A percentile compares a stretch with the other conserved stretches of the same genome.
These are phyloP conservation scores for Ceratopteris richardii DNA, from an alignment of 75 land plant genomes.

Conservation along the genomic window DNA sequence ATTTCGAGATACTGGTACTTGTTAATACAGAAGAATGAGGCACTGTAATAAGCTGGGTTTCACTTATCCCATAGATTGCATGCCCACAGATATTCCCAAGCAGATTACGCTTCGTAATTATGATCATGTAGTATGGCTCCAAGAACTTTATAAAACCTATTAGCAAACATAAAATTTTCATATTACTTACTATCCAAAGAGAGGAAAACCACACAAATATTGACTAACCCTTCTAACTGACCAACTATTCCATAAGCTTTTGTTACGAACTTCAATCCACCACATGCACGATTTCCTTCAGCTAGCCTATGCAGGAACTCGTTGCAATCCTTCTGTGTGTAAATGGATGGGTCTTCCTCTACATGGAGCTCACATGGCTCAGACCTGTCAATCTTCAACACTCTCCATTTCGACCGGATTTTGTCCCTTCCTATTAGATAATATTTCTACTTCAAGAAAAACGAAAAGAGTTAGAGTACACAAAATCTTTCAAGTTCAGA, in stretches of 20 bases:
- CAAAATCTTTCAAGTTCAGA: too few relatives aligned
- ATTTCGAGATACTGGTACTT: conserved; percentile 33
- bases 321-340: conserved; percentile 46
- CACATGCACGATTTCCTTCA: conserved; percentile 66
- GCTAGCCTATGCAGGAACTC: conserved; percentile 50
- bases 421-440: conserved; percentile 78
- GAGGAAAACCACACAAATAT: background rate
- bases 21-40: conserved; percentile 40
- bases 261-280: conserved; percentile 75
- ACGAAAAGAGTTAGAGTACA: too few relatives aligned
- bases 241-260: conserved; percentile 92
- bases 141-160: conserved; percentile 71
- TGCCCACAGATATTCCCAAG: conserved; percentile 78
- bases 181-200: background rate
- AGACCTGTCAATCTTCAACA: conserved; percentile 58
- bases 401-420: conserved; percentile 50
- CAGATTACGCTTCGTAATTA: conserved; percentile 56
- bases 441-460: conserved; percentile 39
- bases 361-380: conserved; percentile 58
- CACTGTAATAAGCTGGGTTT: conserved; percentile 50
- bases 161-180: background rate
- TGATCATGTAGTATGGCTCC: conserved; percentile 81
- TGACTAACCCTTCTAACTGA: background rate
- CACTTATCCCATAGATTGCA: conserved; percentile 38
- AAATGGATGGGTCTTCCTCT: conserved; percentile 61